These are phyloP conservation scores for Parasitella parasitica DNA, from an alignment of 371 early-diverging fungal genomes.

Conservation along the genomic window DNA sequence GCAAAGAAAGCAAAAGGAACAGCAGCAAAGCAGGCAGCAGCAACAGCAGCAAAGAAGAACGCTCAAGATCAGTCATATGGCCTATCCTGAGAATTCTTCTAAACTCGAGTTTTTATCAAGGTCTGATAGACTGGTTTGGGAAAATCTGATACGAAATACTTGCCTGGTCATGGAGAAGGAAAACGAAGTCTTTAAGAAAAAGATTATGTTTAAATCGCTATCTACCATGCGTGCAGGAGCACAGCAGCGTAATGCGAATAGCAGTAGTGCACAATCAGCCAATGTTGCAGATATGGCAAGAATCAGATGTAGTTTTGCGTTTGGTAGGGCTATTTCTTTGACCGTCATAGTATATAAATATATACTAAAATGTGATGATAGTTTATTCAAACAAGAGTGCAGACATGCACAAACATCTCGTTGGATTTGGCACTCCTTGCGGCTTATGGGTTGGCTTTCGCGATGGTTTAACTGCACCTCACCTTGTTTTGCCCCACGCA, in stretches of 20 bases:
- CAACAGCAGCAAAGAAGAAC: constrained; percentile 6
- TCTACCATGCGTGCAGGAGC: too few species aligned
- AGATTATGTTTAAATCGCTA: neutral
- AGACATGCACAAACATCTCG: neutral
- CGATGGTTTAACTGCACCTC: constrained; percentile 9
- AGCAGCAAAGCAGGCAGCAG: neutral
- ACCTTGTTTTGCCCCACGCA: constrained; percentile 17
- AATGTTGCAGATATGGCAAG: neutral
- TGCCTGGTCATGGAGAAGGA: neutral
- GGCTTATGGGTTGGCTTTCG: constrained; percentile 31
- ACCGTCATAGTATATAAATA: too few species aligned
- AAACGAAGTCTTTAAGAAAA: neutral
- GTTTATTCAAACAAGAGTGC: neutral
- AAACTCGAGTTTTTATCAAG: constrained; percentile 11
- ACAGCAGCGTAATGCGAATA: neutral
- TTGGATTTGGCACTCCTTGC: constrained; percentile 21
- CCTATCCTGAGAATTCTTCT: constrained; percentile 16
- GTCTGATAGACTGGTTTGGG: constrained; percentile 14
- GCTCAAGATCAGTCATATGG: constrained; percentile 16
- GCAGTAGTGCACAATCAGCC: neutral
- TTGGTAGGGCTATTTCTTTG: constrained; percentile 7
- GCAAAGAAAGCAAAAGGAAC: neutral
- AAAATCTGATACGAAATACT: constrained; percentile 1
- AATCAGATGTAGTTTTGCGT: constrained; percentile 6
- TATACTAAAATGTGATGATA: neutral